A percentile compares a stretch with the other conserved stretches of the same genome.
These are phyloP conservation scores for Polyplosphaeria fusca DNA, from an alignment of 495 filamentous ascomycete genomes.

Conservation along the genomic window DNA sequence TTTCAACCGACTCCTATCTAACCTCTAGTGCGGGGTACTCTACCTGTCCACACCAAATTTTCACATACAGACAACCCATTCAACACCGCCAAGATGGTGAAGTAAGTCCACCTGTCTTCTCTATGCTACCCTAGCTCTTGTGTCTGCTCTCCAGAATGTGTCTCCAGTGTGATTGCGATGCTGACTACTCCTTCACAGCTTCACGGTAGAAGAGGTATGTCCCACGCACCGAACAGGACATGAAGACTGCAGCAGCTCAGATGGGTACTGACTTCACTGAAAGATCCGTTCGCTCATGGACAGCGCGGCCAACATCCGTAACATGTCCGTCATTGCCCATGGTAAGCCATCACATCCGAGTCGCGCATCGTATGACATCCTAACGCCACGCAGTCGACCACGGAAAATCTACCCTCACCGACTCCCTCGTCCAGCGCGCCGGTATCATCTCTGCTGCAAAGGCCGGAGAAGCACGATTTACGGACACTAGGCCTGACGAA, in stretches of 20 bases:
- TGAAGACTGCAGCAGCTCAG: background rate
- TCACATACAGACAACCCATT: constrained; percentile 14
- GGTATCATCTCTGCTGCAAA: constrained; percentile 99
- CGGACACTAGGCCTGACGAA: constrained; percentile 94
- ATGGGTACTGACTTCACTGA: constrained; percentile 36
- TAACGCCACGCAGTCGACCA: constrained; percentile 70
- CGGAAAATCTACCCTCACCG: constrained; percentile 98
- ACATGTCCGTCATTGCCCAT: constrained; percentile 99
- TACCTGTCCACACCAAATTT: constrained; percentile 28
- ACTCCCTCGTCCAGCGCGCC: constrained; percentile 97
- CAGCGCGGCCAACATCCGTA: constrained; percentile 94
- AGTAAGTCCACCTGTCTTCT: constrained; percentile 69
- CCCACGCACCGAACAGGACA: constrained; percentile 3
- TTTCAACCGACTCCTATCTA: constrained; percentile 1
- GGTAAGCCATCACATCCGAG: constrained; percentile 11
- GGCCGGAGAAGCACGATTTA: constrained; percentile 91
- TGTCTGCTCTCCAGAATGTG: background rate
- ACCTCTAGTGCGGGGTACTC: constrained; percentile 31
- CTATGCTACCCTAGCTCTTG: background rate
- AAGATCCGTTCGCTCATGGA: constrained; percentile 95
- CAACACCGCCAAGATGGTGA: constrained; percentile 96
- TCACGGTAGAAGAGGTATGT: constrained; percentile 92
- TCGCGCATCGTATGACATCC: constrained; percentile 10
- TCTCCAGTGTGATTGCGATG: too few species aligned
- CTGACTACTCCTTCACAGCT: constrained; percentile 56